Conservation (phyloP, 371 early-diverging fungal genomes). For the Lichtheimia corymbifera region DNA sequence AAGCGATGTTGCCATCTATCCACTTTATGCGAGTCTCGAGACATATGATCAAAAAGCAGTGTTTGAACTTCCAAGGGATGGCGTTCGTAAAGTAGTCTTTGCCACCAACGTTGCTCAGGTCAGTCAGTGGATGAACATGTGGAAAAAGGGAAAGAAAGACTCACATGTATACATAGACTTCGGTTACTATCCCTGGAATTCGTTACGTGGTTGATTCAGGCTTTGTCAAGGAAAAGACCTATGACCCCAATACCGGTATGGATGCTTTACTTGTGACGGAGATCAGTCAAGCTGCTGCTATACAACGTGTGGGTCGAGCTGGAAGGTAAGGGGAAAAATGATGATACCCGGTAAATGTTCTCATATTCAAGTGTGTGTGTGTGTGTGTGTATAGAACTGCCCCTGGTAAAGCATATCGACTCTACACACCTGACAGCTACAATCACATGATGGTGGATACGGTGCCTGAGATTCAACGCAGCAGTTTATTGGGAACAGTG, state of each 20-base stretch:
- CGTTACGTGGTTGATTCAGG: slow-evolving; percentile 94
- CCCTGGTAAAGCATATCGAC: slow-evolving; percentile 93
- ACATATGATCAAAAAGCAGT: slow-evolving; percentile 88
- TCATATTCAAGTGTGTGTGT: neutral
- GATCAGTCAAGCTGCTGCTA: slow-evolving; percentile 89
- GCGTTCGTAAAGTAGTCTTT: slow-evolving; percentile 92
- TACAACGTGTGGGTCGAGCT: slow-evolving; percentile 98
- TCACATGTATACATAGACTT: slow-evolving; percentile 25
- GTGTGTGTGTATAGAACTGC: slow-evolving; percentile 33
- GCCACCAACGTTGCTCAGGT: slow-evolving; percentile 99
- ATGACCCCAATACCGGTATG: slow-evolving; percentile 78
- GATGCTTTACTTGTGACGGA: slow-evolving; percentile 84
- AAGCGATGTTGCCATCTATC: slow-evolving; percentile 65
- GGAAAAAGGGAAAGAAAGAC: no score
- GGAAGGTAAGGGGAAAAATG: slow-evolving; percentile 69
- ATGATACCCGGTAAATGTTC: no score
- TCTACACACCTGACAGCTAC: slow-evolving; percentile 91
- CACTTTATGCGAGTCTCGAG: slow-evolving; percentile 92
- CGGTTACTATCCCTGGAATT: slow-evolving; percentile 88
- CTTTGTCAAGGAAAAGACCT: slow-evolving; percentile 88
- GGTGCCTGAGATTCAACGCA: slow-evolving; percentile 94
- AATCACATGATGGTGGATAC: slow-evolving; percentile 82
- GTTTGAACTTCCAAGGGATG: slow-evolving; percentile 84
- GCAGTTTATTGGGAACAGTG: slow-evolving; percentile 87
- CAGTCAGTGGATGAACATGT: slow-evolving; percentile 20